Base-by-base conservation (phyloP, 306 rosid genomes). In the Aeschynomene evenia region DNA sequence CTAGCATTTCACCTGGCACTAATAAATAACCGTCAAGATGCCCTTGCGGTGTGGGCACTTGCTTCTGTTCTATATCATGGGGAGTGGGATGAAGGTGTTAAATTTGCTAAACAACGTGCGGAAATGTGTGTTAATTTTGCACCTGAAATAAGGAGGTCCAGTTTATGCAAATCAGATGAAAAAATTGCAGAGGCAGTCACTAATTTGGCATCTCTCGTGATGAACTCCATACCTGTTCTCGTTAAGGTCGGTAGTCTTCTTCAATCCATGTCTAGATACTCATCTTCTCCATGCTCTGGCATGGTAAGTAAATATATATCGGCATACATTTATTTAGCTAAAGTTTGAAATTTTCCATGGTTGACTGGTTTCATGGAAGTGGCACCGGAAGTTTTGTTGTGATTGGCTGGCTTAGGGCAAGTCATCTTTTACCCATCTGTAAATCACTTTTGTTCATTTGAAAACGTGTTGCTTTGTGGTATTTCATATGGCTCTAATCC, bases 21-120 rank as follows among this genome's bases (percentile, higher is more conserved):
- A 71, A 81, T 84, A 54, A 76, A 84, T 49, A 77, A 80, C 49
- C 89, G 96, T 56, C 99, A 88, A 82, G 90, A 91, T 73, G 80
- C 86, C 59, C 63, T 76, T 59, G 87, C 81, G 46, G 87, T 88
- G 52, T 72, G 80, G 77, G 59, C 88, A 61, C 74, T 94, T 81
- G 96, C 95, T 79, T 89, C 95, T 59, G 81, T 83, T 83, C 80
- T 94, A 68, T 88, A 90, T 77, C 88, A 85, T 37, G 99, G 90
- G 63, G 85, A 77, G 60, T 87, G 97, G 95, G 63, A 80, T 71
- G 67, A 68, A 70, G 96, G 95, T 68, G 63, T 88, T 52, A 80
- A 81, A 69, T 91, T 81, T 88, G 91, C 92, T 12, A 84, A 77
- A 80, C 95, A 77, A 74, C 73, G 50, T 64, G 79, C 83, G 61